phyloP scores from a whole-genome alignment of 805 yeast genomes.

The Monosporozyma siamensis region DNA sequence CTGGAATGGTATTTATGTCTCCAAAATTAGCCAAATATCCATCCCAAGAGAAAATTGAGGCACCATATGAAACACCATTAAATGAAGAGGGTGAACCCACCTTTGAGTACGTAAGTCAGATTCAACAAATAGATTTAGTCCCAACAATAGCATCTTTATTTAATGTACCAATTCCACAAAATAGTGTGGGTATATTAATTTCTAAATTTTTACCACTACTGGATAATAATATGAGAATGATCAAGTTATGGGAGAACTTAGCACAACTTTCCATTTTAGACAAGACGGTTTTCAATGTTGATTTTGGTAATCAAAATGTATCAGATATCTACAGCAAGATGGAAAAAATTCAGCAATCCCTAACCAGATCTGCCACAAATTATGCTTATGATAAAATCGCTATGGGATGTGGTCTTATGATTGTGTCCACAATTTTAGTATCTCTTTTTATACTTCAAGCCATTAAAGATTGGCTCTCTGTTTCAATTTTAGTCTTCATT shows the following conservation, averaged over 20 bases:
- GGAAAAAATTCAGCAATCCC: constrained; percentile 36
- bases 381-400: constrained; percentile 50
- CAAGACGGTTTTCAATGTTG: neutral
- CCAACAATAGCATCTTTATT: constrained; percentile 76
- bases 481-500: constrained; percentile 16
- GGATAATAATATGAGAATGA: constrained; percentile 29
- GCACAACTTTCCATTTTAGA: constrained; percentile 32
- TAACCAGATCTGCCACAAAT: constrained; percentile 59
- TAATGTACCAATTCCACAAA: constrained; percentile 86
- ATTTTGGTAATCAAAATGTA: neutral
- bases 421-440: constrained; percentile 9
- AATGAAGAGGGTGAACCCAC: constrained; percentile 36
- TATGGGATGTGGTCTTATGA: constrained; percentile 19
- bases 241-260: constrained; percentile 40
- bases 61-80: constrained; percentile 12
- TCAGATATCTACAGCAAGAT: constrained; percentile 33
- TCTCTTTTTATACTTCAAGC: neutral
- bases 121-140: constrained; percentile 85
- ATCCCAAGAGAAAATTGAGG: constrained; percentile 9
- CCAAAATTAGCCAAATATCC: constrained; percentile 39
- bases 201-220: constrained; percentile 48
- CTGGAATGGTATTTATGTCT: constrained; percentile 67
- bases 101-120: constrained; percentile 46
- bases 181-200: constrained; percentile 71
- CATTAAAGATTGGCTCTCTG: neutral